phyloP scores from a whole-genome alignment of 2,329 filamentous ascomycete genomes.

The Neospermospora avenae region DNA sequence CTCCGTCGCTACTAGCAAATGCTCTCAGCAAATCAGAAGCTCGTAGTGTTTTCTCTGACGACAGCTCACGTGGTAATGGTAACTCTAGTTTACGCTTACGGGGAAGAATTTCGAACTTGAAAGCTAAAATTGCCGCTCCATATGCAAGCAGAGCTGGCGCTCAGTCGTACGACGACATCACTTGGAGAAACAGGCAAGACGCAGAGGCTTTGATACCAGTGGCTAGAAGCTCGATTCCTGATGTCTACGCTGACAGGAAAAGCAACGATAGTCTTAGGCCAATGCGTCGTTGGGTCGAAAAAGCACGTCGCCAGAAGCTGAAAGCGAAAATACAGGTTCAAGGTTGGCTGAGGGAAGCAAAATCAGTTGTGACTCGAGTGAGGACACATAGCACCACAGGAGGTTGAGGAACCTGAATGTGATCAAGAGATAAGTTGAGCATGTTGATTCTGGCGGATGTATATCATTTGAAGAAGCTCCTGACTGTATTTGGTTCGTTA shows the following conservation, averaged over 20 bases:
- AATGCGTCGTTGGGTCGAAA: slow-evolving; percentile 17
- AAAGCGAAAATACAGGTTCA: slow-evolving; percentile 25
- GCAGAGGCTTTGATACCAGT: slow-evolving; percentile 9
- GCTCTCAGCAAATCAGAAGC: slow-evolving; percentile 28
- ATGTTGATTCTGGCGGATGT: neutral
- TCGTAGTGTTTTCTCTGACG: slow-evolving; percentile 39
- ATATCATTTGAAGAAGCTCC: neutral
- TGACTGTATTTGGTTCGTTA: neutral
- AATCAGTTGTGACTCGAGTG: slow-evolving; percentile 26
- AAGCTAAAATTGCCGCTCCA: slow-evolving; percentile 27
- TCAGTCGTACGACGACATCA: slow-evolving; percentile 32
- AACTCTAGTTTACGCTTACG: slow-evolving; percentile 27
- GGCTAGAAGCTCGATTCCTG: slow-evolving; percentile 21
- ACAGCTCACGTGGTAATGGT: slow-evolving; percentile 34
- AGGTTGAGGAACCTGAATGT: neutral
- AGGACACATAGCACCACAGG: slow-evolving; percentile 18
- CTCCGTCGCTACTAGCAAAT: slow-evolving; percentile 11
- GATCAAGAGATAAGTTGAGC: neutral
- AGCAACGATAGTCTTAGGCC: slow-evolving; percentile 16
- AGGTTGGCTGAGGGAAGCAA: slow-evolving; percentile 30
- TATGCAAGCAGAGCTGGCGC: slow-evolving; percentile 26
- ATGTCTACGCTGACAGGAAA: slow-evolving; percentile 21
- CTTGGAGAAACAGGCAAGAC: slow-evolving; percentile 23
- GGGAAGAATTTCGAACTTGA: slow-evolving; percentile 30
- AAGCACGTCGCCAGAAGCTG: slow-evolving; percentile 22